Percentiles rank a stretch among this genome's conserved stretches.
These are phyloP conservation scores for Pyrus pyrifolia DNA, from an alignment of 306 rosid species.

Conservation along the genomic window DNA sequence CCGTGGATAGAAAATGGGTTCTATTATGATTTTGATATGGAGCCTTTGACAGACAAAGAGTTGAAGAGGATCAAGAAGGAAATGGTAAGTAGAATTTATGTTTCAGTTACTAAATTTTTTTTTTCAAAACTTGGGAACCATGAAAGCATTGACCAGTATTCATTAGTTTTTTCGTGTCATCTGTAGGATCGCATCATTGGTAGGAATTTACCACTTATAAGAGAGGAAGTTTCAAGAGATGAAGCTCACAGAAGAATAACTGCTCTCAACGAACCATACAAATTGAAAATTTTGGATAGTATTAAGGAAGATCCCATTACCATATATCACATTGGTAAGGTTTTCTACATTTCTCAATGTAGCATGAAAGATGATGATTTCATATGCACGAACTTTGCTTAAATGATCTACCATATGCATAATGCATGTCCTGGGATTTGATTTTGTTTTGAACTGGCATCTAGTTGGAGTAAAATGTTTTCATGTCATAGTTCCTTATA, in stretches of 20 bases:
- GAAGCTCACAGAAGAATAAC: constrained; percentile 77
- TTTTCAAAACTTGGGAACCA: background rate
- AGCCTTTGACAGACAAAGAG: constrained; percentile 77
- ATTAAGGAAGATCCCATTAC: constrained; percentile 87
- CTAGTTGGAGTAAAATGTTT: background rate
- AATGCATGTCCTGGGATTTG: background rate
- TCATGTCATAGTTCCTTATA: background rate
- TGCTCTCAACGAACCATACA: constrained; percentile 85
- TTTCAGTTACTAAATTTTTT: background rate
- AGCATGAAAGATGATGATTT: background rate
- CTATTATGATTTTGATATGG: constrained; percentile 91
- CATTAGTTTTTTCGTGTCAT: constrained; percentile 16
- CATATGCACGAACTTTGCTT: background rate
- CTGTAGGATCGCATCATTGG: constrained; percentile 76
- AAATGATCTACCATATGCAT: background rate
- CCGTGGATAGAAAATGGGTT: constrained; percentile 97
- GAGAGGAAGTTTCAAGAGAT: constrained; percentile 93
- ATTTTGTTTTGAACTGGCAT: background rate
- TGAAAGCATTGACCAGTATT: constrained; percentile 15
- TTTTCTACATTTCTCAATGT: constrained; percentile 13
- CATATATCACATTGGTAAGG: constrained; percentile 84
- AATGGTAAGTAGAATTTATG: constrained; percentile 52
- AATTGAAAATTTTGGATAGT: constrained; percentile 84
- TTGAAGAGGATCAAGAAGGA: constrained; percentile 89
- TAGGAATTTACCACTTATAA: constrained; percentile 73